Evolutionary conservation across 176 grass and related monocot genomes (phyloP).

Genomic region (Areca catechu): DNA sequence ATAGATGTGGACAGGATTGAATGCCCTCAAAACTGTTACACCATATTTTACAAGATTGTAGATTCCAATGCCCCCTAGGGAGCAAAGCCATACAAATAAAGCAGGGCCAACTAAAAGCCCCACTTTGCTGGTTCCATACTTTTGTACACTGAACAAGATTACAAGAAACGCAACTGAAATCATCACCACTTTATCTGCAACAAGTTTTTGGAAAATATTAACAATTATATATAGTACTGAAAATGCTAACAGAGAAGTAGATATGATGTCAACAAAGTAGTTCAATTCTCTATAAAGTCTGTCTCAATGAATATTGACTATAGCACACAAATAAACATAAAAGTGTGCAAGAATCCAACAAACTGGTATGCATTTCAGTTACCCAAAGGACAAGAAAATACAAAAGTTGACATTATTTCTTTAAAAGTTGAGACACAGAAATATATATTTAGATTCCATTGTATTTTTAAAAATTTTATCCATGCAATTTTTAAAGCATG

Average conservation of each 20-base stretch:
- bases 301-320: too few relatives aligned
- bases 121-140: slow-evolving; percentile 91
- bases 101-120: slow-evolving; percentile 75
- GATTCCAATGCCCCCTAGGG: slow-evolving; percentile 71
- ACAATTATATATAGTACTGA: neutral
- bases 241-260: neutral
- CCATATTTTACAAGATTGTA: slow-evolving; percentile 83
- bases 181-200: slow-evolving; percentile 91
- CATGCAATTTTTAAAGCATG: too few relatives aligned
- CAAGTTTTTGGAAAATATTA: slow-evolving; percentile 4
- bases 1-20: slow-evolving; percentile 87
- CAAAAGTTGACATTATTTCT: too few relatives aligned
- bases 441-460: too few relatives aligned
- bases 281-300: too few relatives aligned
- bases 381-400: too few relatives aligned
- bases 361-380: too few relatives aligned
- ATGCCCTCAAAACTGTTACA: slow-evolving; percentile 60
- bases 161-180: slow-evolving; percentile 80
- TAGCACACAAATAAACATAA: too few relatives aligned
- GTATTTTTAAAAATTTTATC: too few relatives aligned
- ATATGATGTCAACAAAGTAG: too few relatives aligned
- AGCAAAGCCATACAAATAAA: slow-evolving; percentile 96
- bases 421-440: too few relatives aligned
- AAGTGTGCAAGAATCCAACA: too few relatives aligned
- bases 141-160: slow-evolving; percentile 82